Evolutionary conservation across 495 filamentous ascomycete species (phyloP), one percentile per base, ranked within the genome.

Genomic region (Aspergillus egyptiacus): DNA sequence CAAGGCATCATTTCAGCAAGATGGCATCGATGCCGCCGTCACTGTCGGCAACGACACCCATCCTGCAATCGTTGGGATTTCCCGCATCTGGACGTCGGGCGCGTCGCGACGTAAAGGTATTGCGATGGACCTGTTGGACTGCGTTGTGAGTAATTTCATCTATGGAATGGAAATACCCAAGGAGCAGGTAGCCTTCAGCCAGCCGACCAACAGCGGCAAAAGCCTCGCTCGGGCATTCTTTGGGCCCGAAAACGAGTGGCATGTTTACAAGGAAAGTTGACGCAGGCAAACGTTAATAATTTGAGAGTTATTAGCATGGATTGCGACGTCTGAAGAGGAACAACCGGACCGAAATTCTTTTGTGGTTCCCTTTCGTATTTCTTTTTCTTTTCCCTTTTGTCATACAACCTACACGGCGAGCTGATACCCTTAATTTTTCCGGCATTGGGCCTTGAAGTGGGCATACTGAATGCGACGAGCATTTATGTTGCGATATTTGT

Each of bases 51-150:
- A 65, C 11, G 64, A 68, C 27, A 53, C 64, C 0, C 65, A 71
- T 32, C 66, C 75, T 5, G 83, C 82, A 13, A 71, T 83, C 17
- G 68, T 87, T 32, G 84, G 84, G 2, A 74, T 87, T 31, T 80
- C 83, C n/a, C 78, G 84, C 9, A 85, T 87, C 51, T 87, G 84
- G 84, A 84, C 80, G 5, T 85, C 81, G 10, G 76, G 72, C 8
- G 64, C 74, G 13, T 75, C 77, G 36, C 73, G 84, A 33, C 63
- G 79, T 22, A 71, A 75, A 58, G 82, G 82, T 9, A 74, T 87
- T 43, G 85, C 83, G 3, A 67, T 71, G 51, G 74, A 74, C 51
- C 59, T 88, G 41, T 52, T 88, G 42, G 79, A 87, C 39, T 76
- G 74, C 49, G 81, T 82, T 39, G 68, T 79, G 44, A 73, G 68